Conservation (phyloP, 2,329 filamentous ascomycete genomes). For the Amylocarpus encephaloides region DNA sequence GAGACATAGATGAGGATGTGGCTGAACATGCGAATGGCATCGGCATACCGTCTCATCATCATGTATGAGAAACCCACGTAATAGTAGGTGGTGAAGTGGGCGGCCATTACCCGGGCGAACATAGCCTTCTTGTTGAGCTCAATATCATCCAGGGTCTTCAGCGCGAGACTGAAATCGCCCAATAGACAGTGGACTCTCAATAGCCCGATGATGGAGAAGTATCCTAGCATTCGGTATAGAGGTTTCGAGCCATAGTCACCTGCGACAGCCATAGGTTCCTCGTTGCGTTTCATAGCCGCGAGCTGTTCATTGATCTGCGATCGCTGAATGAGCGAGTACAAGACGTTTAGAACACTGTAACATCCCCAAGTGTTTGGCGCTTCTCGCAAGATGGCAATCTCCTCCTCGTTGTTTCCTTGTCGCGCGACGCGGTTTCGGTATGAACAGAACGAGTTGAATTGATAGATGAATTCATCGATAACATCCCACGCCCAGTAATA, state of each 20-base stretch:
- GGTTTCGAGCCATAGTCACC: slow-evolving; percentile 94
- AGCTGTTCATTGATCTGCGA: slow-evolving; percentile 98
- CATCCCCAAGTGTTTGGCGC: slow-evolving; percentile 99
- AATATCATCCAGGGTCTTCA: slow-evolving; percentile 98
- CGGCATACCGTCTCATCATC: slow-evolving; percentile 99
- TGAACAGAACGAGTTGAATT: slow-evolving; percentile 99
- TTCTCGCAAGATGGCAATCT: slow-evolving; percentile 83
- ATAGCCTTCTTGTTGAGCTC: slow-evolving; percentile 99
- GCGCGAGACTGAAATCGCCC: slow-evolving; percentile 93
- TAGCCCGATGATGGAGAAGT: slow-evolving; percentile 98
- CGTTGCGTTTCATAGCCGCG: slow-evolving; percentile 85
- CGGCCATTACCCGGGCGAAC: slow-evolving; percentile 98
- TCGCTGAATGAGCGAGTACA: slow-evolving; percentile 97
- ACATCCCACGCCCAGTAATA: slow-evolving; percentile 99
- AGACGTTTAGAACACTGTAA: slow-evolving; percentile 98
- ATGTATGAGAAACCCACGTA: slow-evolving; percentile 99
- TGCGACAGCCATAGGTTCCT: slow-evolving; percentile 80
- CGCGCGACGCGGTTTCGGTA: slow-evolving; percentile 90
- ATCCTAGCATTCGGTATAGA: slow-evolving; percentile 96
- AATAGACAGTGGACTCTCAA: slow-evolving; percentile 93
- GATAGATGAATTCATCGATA: slow-evolving; percentile 99
- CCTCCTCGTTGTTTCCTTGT: slow-evolving; percentile 79
- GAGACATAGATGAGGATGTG: slow-evolving; percentile 99
- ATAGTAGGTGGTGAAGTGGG: slow-evolving; percentile 99
- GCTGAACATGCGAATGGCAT: slow-evolving; percentile 99